A percentile compares a stretch with the other conserved stretches of the same genome.
These are phyloP conservation scores for Schizophyllum commune DNA, from an alignment of 1,284 basidiomycete species.

Conservation along the genomic window DNA sequence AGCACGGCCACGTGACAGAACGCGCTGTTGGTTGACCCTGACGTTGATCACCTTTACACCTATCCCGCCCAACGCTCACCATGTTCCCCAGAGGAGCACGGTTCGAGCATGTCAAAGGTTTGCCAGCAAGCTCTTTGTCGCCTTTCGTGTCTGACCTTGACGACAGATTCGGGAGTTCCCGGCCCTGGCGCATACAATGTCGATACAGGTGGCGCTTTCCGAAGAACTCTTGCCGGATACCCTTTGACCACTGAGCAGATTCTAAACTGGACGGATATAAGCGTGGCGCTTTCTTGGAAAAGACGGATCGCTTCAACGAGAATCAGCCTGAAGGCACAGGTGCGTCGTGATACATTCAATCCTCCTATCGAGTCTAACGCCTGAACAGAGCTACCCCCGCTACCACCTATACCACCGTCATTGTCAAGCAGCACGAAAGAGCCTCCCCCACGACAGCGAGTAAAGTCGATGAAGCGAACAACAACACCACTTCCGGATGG, in stretches of 20 bases:
- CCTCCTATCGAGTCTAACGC: not conserved
- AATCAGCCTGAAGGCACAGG: slow-evolving; percentile 36
- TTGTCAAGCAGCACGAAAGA: not conserved
- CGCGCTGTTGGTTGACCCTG: not conserved
- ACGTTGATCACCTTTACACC: not conserved
- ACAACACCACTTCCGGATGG: slow-evolving; percentile 22
- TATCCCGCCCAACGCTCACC: not conserved
- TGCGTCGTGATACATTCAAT: slow-evolving; percentile 13
- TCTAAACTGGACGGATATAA: slow-evolving; percentile 43
- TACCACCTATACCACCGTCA: not conserved
- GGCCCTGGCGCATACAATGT: slow-evolving; percentile 30
- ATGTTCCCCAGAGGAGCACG: slow-evolving; percentile 36
- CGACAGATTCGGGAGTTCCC: slow-evolving; percentile 28
- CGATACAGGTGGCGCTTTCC: slow-evolving; percentile 13
- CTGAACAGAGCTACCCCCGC: not conserved
- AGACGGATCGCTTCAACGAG: slow-evolving; percentile 39
- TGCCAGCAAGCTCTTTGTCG: not conserved
- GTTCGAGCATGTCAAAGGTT: slow-evolving; percentile 32
- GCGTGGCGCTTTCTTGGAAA: slow-evolving; percentile 48
- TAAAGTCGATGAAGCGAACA: slow-evolving; percentile 2
- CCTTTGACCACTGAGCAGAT: slow-evolving; percentile 18
- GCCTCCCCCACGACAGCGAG: not conserved
- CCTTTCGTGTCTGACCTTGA: slow-evolving; percentile 1
- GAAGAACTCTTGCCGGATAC: not conserved
- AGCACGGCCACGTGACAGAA: not conserved